Base-by-base conservation (phyloP, 371 early-diverging fungal genomes). In the Syncephalis fuscata region DNA sequence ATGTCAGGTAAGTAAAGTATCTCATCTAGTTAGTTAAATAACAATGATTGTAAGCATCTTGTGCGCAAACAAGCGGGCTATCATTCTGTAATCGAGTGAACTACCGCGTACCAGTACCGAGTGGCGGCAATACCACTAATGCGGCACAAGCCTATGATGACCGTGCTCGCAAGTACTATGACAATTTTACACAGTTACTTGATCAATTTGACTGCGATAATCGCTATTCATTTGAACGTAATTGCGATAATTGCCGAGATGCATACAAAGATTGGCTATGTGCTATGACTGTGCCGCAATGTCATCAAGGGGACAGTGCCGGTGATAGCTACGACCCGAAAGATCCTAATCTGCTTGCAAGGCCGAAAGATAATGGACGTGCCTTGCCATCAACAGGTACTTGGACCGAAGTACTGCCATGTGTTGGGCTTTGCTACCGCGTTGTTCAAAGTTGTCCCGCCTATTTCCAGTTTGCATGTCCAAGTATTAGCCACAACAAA, bases 201-300 rank as follows among this genome's bases (percentile, higher is more conserved):
- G 62, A 54, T 0, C 77, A 75, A 46, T 79, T 64, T 55, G 70
- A 75, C 43, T 79, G 79, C 39, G 59, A 69, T 5, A 42, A 52
- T 26, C 65, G 65, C 20, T 79, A 75, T 39, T 79, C 79, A 1
- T 58, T 76, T 27, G 70, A 75, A 4, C 71, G 76, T 14, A 73
- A 73, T 42, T 79, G 79, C 46, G 66, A 66, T 10, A 70, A 76
- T 50, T 79, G 79, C 45, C 52, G 55, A 16, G 57, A 58, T 8
- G 74, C 73, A 44, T 79, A 79, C 43, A 74, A 74, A 41, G 62
- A 71, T 5, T 79, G 79, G 79, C 59, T 79, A 8, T 79, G 79
- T 48, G 52, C 70, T n/a, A 67, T 75, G 2, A 57, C 68, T 10
- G 74, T 79, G 39, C 79, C 79, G 10, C 66, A 74, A 3, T 79